A percentile compares a stretch with the other conserved stretches of the same genome.
Evolutionary conservation across 495 filamentous ascomycete genomes (phyloP).

Genomic region (Hypoxylon perforatum): DNA sequence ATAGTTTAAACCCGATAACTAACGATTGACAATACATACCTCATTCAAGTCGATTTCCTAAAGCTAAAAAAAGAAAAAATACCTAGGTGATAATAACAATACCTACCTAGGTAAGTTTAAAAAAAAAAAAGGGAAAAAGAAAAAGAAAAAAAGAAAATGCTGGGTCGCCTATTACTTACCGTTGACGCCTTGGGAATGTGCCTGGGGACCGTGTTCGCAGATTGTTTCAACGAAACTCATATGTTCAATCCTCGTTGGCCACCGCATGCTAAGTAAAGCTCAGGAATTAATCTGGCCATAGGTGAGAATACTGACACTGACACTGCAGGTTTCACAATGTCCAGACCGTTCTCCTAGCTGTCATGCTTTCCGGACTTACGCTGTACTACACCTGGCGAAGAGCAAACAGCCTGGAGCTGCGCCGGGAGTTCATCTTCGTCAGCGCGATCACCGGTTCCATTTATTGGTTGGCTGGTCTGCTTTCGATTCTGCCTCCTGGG

Average conservation of each 20-base stretch:
- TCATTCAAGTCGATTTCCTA: no score
- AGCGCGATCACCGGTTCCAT: slow-evolving; percentile 59
- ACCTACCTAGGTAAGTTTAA: neutral
- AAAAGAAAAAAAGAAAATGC: no score
- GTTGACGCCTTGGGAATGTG: slow-evolving; percentile 54
- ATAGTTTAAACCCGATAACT: no score
- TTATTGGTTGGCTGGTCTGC: slow-evolving; percentile 63
- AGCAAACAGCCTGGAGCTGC: slow-evolving; percentile 33
- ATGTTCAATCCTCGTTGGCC: slow-evolving; percentile 66
- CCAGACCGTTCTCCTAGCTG: slow-evolving; percentile 64
- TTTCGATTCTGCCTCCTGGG: slow-evolving; percentile 61
- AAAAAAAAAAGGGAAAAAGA: no score
- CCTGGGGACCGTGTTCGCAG: slow-evolving; percentile 56
- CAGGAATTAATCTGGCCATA: neutral
- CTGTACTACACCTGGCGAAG: slow-evolving; percentile 61
- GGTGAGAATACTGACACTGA: neutral
- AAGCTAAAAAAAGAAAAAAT: no score
- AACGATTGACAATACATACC: no score
- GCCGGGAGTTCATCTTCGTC: slow-evolving; percentile 47
- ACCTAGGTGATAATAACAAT: neutral
- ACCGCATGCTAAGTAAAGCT: slow-evolving; percentile 62
- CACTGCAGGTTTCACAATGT: slow-evolving; percentile 63
- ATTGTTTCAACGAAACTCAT: slow-evolving; percentile 63
- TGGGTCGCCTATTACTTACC: slow-evolving; percentile 58
- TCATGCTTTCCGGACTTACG: slow-evolving; percentile 56